Evolutionary conservation across 2,329 filamentous ascomycete genomes (phyloP), one percentile per base, ranked within the genome.

Genomic region (Aureobasidium melanogenum): DNA sequence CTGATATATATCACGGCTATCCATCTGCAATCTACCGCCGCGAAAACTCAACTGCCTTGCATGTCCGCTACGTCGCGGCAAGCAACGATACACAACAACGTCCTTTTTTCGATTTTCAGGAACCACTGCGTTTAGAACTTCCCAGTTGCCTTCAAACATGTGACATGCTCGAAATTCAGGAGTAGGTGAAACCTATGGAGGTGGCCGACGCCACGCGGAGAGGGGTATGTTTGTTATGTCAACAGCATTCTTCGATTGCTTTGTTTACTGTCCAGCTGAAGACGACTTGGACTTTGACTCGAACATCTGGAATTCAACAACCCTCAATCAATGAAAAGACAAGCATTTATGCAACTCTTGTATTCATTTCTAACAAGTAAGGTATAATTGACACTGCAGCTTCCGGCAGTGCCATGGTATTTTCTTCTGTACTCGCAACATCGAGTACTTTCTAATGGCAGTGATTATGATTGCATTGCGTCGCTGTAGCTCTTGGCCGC

Each of bases 401-500:
- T 41, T 38, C 54, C 30, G 10, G 56, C 56, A 59, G 44, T 28
- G 56, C 26, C 30, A 24, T 48, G 43, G 44, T 44, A 59, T 59
- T 48, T 50, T 59, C 12, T 50, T 50, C 34, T 50, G 30, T 22
- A 24, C 28, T 56, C 52, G 28, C 32, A 22, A 22, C 12, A 38
- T 50, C 34, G 39, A 54, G 47, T 39, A 38, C 26, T 52, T 47
- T 61, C 50, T 52, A 54, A 36, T 44, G 28, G 39, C 39, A 38
- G 19, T 22, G 34, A 59, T 59, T 70, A 73, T 61, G 68, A 69
- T 65, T 72, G 70, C 71, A 73, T 73, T 17, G 67, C 68, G 60
- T 74, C 72, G 55, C 64, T 71, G 67, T 71, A 79, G 59, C 73
- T 73, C 69, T 80, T 85, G 64, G 88, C 87, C 52, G 94, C 93